Evolutionary conservation across 2,329 filamentous ascomycete genomes (phyloP).

Genomic region (Metarhizium humberi): DNA sequence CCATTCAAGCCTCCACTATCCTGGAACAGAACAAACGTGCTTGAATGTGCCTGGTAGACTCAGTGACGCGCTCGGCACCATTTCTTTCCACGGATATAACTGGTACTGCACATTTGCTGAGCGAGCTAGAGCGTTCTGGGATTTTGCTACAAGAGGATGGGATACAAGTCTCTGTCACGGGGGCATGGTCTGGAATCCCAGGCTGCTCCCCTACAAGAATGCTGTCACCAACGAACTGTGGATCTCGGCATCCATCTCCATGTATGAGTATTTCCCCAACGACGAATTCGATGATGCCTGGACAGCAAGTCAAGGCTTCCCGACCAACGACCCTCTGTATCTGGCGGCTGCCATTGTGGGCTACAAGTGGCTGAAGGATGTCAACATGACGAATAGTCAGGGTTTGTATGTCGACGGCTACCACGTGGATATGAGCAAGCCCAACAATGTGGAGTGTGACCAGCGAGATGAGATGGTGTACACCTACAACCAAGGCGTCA

Average conservation of each 20-base stretch:
- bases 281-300: slow-evolving; percentile 68
- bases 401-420: slow-evolving; percentile 83
- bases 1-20: slow-evolving; percentile 58
- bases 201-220: slow-evolving; percentile 80
- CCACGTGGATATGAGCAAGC: slow-evolving; percentile 58
- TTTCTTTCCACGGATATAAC: slow-evolving; percentile 65
- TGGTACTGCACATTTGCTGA: slow-evolving; percentile 74
- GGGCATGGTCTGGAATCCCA: slow-evolving; percentile 86
- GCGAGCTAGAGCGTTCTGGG: slow-evolving; percentile 77
- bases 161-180: slow-evolving; percentile 71
- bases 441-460: slow-evolving; percentile 67
- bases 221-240: slow-evolving; percentile 91
- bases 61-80: slow-evolving; percentile 15
- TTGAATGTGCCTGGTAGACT: slow-evolving; percentile 5
- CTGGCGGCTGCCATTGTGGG: slow-evolving; percentile 65
- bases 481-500: slow-evolving; percentile 90
- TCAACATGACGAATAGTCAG: slow-evolving; percentile 69
- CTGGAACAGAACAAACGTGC: slow-evolving; percentile 10
- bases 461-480: slow-evolving; percentile 80
- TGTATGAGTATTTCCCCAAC: slow-evolving; percentile 85
- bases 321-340: slow-evolving; percentile 49
- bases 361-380: slow-evolving; percentile 70
- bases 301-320: slow-evolving; percentile 16
- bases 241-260: slow-evolving; percentile 73
- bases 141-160: slow-evolving; percentile 71